Evolutionary conservation across 305 asterid species (phyloP), one percentile per base, ranked within the genome.

Genomic region (Fraxinus greggii): DNA sequence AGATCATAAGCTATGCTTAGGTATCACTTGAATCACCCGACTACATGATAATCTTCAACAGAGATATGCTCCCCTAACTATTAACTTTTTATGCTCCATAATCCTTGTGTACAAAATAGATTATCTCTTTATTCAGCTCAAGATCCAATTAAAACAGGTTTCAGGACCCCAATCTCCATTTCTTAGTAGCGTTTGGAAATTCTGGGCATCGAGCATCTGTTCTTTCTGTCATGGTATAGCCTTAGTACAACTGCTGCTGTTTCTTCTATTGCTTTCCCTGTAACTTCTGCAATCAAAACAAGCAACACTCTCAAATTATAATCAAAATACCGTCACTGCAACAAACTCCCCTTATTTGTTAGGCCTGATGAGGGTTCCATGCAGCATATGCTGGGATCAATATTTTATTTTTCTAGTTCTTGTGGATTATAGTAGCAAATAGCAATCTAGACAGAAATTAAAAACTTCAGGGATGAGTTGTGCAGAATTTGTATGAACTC

Each of bases 171-270:
- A 42, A 75, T 74, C 79, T 28, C 78, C 26, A 35, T 45, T 78
- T 56, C 56, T 51, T 85, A 95, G 90, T 92, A 92, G 31, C 95
- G 95, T 77, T 86, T 92, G 32, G 98, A 95, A 83, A 95, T 94
- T 82, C 98, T 89, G 26, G 97, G 99, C 99, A 95, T 94, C 21
- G 91, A 89, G 89, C 99, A 95, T 88, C 88, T 90, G 78, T 91
- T 94, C 84, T 94, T 94, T 70, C 98, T 84, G 85, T 95, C 99
- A 56, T 95, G 97, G 88, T 88, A 92, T 65, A 94, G 95, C 76
- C 95, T 87, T 81, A 95, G 89, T n/a, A 95, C 87, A 72, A 94
- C 84, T 28, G 98, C 98, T 19, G 97, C 99, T 6, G 99, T 94
- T 88, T 95, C 99, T 86, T 95, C 99, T 24, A 94, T 89, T 21